Conservation (phyloP, 208 protist species). For the Jaenimonas drosophilae region DNA sequence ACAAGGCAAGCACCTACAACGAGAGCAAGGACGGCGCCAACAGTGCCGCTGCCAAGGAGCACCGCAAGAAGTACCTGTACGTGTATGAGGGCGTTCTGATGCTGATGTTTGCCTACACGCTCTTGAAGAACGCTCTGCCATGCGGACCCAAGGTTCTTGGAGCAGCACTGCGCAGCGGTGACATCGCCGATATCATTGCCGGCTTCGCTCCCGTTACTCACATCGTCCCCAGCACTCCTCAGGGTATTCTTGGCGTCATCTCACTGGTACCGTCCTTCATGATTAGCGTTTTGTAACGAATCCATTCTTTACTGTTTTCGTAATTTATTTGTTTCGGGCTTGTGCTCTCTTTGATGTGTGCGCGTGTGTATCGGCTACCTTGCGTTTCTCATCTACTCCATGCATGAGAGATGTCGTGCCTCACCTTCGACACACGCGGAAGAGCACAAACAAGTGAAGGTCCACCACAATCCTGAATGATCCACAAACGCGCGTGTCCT, state of each 20-base stretch:
- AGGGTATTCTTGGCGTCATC: constrained; percentile 64
- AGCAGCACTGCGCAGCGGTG: constrained; percentile 28
- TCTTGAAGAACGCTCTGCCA: constrained; percentile 47
- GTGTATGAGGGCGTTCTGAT: constrained; percentile 46
- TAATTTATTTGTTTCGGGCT: neutral
- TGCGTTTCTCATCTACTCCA: too few species aligned
- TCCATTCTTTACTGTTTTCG: neutral
- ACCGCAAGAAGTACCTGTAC: constrained; percentile 43
- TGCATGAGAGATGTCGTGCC: too few species aligned
- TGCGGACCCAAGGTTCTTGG: constrained; percentile 25
- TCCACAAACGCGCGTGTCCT: too few species aligned
- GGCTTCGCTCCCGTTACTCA: constrained; percentile 40
- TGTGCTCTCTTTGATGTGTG: too few species aligned
- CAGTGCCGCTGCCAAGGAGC: constrained; percentile 32
- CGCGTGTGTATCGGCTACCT: too few species aligned
- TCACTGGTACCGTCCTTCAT: constrained; percentile 52
- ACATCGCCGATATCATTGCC: constrained; percentile 39
- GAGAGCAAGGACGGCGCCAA: constrained; percentile 25
- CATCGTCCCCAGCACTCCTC: constrained; percentile 28
- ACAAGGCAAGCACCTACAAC: constrained; percentile 32
- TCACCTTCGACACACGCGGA: too few species aligned
- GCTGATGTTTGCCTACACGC: constrained; percentile 65
- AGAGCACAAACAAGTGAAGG: too few species aligned
- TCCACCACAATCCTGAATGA: too few species aligned
- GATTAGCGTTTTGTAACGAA: constrained; percentile 32